phyloP scores from a whole-genome alignment of 192 early-diverging fungal species.

The Ambispora gerdemannii region DNA sequence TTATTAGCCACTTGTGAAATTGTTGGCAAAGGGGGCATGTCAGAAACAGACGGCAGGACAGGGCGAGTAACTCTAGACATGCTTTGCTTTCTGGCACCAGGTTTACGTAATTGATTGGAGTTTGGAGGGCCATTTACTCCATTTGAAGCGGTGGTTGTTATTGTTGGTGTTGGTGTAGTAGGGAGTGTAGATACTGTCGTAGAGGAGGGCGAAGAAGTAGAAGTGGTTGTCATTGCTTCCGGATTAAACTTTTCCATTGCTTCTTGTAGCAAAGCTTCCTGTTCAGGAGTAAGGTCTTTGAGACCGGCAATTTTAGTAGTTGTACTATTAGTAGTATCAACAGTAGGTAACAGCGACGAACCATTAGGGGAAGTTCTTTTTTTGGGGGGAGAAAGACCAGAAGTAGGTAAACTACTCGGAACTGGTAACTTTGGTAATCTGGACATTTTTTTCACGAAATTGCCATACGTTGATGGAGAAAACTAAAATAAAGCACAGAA shows the following conservation, averaged over 20 bases:
- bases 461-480: not conserved
- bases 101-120: slow-evolving; percentile 16
- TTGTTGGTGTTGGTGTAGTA: not conserved
- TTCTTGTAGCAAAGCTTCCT: slow-evolving; percentile 40
- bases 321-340: slow-evolving; percentile 27
- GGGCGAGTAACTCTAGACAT: slow-evolving; percentile 30
- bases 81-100: slow-evolving; percentile 9
- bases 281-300: slow-evolving; percentile 44
- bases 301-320: slow-evolving; percentile 11
- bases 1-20: too few species aligned
- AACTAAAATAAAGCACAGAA: not conserved
- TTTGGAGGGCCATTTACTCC: slow-evolving; percentile 19
- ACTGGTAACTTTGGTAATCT: slow-evolving; percentile 43
- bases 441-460: slow-evolving; percentile 24
- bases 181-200: slow-evolving; percentile 3
- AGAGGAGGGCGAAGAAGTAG: slow-evolving; percentile 16
- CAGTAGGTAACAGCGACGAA: slow-evolving; percentile 30
- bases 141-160: not conserved
- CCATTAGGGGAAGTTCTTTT: slow-evolving; percentile 31
- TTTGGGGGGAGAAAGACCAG: slow-evolving; percentile 33
- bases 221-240: not conserved
- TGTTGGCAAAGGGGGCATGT: slow-evolving; percentile 12
- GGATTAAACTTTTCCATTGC: slow-evolving; percentile 43
- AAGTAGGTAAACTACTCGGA: slow-evolving; percentile 31
- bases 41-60: slow-evolving; percentile 28